These are phyloP conservation scores for Ochetophila trinervis DNA, from an alignment of 306 rosid genomes.

Conservation along the genomic window DNA sequence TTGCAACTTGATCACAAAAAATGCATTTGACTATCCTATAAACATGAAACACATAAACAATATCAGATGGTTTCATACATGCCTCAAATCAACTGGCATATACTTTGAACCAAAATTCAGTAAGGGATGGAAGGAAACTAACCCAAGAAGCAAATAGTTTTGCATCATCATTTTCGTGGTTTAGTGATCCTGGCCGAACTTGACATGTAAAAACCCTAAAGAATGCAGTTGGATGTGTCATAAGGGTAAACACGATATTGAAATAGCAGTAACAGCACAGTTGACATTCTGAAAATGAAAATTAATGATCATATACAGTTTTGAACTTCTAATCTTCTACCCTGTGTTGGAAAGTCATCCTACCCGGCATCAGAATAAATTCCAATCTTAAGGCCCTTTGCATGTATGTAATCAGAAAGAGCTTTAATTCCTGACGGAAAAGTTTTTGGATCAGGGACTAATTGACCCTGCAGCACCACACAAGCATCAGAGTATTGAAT, in stretches of 20 bases:
- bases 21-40: slow-evolving; percentile 4
- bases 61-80: not conserved
- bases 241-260: slow-evolving; percentile 16
- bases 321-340: slow-evolving; percentile 21
- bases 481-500: slow-evolving; percentile 24
- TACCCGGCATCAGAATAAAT: slow-evolving; percentile 99
- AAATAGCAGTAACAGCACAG: slow-evolving; percentile 21
- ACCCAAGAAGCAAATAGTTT: slow-evolving; percentile 91
- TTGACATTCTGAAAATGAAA: slow-evolving; percentile 5
- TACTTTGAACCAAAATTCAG: slow-evolving; percentile 8
- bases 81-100: slow-evolving; percentile 15
- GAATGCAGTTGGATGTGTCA: slow-evolving; percentile 30
- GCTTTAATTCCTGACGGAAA: slow-evolving; percentile 96
- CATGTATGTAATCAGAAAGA: slow-evolving; percentile 79
- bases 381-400: slow-evolving; percentile 88
- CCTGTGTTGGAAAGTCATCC: slow-evolving; percentile 29
- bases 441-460: slow-evolving; percentile 62
- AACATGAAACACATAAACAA: slow-evolving; percentile 9
- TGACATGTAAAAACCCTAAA: slow-evolving; percentile 79
- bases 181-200: slow-evolving; percentile 93
- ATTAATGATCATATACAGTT: not conserved
- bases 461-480: slow-evolving; percentile 56
- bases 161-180: slow-evolving; percentile 79
- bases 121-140: slow-evolving; percentile 33
- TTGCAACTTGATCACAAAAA: too few relatives aligned